Evolutionary conservation across 2,329 filamentous ascomycete species (phyloP).

Genomic region (Hymenoscyphus scutula): DNA sequence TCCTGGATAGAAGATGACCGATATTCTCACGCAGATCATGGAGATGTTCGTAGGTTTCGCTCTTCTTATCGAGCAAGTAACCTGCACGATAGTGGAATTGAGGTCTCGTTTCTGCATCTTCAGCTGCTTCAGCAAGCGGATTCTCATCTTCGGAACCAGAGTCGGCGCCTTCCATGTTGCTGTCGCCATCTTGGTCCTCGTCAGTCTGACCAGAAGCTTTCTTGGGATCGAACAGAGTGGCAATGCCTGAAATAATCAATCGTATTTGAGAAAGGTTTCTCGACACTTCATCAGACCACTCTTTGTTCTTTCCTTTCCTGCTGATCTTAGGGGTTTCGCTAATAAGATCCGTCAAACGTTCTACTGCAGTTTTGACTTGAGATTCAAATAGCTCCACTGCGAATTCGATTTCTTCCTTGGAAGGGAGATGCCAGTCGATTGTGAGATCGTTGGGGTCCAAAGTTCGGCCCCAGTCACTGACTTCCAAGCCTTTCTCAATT

Average conservation of each 20-base stretch:
- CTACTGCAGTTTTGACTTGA: conserved; percentile 74
- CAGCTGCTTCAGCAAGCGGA: conserved; percentile 58
- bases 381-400: conserved; percentile 85
- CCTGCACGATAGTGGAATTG: conserved; percentile 88
- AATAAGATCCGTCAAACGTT: conserved; percentile 75
- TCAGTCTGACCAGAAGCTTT: conserved; percentile 57
- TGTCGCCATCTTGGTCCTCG: conserved; percentile 46
- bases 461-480: conserved; percentile 81
- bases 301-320: conserved; percentile 92
- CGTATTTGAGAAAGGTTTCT: conserved; percentile 83
- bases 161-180: conserved; percentile 46
- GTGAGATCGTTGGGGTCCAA: conserved; percentile 72
- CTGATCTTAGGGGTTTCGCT: conserved; percentile 78
- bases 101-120: conserved; percentile 79
- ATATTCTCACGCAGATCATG: conserved; percentile 79
- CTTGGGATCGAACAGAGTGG: conserved; percentile 81
- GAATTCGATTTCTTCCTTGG: conserved; percentile 76
- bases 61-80: conserved; percentile 68
- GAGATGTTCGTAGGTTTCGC: conserved; percentile 68
- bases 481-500: conserved; percentile 66
- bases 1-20: conserved; percentile 75
- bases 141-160: conserved; percentile 57
- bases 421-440: conserved; percentile 88
- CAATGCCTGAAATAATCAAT: conserved; percentile 86
- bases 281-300: conserved; percentile 97